These are phyloP conservation scores for Russula emetica DNA, from an alignment of 768 basidiomycete species.

Conservation along the genomic window DNA sequence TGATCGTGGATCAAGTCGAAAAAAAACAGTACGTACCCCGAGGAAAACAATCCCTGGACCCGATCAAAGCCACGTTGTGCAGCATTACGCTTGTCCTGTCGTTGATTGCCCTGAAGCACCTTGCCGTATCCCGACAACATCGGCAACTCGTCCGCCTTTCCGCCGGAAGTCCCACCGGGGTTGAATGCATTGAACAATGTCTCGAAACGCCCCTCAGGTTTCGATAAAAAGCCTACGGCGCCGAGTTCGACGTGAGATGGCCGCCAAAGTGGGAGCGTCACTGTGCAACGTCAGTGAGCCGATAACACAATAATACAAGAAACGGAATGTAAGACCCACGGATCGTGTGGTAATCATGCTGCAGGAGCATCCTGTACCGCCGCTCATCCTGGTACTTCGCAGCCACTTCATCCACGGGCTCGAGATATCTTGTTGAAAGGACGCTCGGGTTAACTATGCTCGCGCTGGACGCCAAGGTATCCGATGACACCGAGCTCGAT, in stretches of 20 bases:
- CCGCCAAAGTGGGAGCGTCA: constrained; percentile 58
- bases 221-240: constrained; percentile 69
- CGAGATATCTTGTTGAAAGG: constrained; percentile 36
- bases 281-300: constrained; percentile 23
- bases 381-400: constrained; percentile 54
- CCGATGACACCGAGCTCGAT: constrained; percentile 1
- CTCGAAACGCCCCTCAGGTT: constrained; percentile 63
- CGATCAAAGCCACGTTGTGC: constrained; percentile 55
- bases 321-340: constrained; percentile 40
- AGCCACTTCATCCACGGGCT: constrained; percentile 39
- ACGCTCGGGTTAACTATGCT: constrained; percentile 7
- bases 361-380: constrained; percentile 60
- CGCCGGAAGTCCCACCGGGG: constrained; percentile 45
- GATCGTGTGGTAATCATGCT: constrained; percentile 65
- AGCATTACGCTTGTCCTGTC: constrained; percentile 55
- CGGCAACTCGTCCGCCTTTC: constrained; percentile 45
- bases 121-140: constrained; percentile 62
- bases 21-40: constrained; percentile 20
- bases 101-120: constrained; percentile 45
- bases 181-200: constrained; percentile 67
- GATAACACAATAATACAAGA: neutral
- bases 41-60: constrained; percentile 45
- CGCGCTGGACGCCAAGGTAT: constrained; percentile 12
- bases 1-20: neutral
- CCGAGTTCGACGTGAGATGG: constrained; percentile 61